Base-by-base conservation (phyloP, 176 grass and related monocot genomes). In the Olyra latifolia region DNA sequence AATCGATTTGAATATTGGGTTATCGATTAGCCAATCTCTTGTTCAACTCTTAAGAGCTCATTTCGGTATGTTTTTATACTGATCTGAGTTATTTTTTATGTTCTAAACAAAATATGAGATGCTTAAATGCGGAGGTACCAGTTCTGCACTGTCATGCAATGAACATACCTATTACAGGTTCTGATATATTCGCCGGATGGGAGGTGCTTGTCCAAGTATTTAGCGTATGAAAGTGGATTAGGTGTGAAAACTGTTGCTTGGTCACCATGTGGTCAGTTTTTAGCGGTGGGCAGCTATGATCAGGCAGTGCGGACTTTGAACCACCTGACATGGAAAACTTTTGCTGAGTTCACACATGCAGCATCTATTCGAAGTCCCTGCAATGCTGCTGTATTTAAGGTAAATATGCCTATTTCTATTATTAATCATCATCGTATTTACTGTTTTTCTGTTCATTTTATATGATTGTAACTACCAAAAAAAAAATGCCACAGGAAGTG, bases 261-360 rank as follows among this genome's bases (percentile, higher is more conserved):
- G 96, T 99, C 96, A 67, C 92, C 90, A 35, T 95, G 96, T 61
- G 88, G 96, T 16, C 92, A 95, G 38, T 99, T 99, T 72, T 81
- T 95, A 82, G 92, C 90, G 75, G 96, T 99, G 61, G 96, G 96
- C 39, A 95, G 96, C 83, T 99, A 93, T 84, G 92, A 99, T 85
- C 96, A 99, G 83, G 80, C 82, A 49, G 87, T 99, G 9, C 84
- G 96, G 40, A 74, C 75, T 53, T 77, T 99, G 64, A 99, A 95
- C 84, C 96, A 99, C 68, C 76, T 99, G 66, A 99, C 96, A 20
- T 99, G 96, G 96, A 99, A 90, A 93, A 93, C 90, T 30, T 99
- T 99, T 93, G 92, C 88, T 9, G 90, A 99, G 79, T 99, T 99
- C 73, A 73, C 87, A 62, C 96, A 99, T 85, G 23, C 84, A 40